These are phyloP conservation scores for Phytopythium litorale DNA, from an alignment of 352 stramenopile genomes.

Conservation along the genomic window DNA sequence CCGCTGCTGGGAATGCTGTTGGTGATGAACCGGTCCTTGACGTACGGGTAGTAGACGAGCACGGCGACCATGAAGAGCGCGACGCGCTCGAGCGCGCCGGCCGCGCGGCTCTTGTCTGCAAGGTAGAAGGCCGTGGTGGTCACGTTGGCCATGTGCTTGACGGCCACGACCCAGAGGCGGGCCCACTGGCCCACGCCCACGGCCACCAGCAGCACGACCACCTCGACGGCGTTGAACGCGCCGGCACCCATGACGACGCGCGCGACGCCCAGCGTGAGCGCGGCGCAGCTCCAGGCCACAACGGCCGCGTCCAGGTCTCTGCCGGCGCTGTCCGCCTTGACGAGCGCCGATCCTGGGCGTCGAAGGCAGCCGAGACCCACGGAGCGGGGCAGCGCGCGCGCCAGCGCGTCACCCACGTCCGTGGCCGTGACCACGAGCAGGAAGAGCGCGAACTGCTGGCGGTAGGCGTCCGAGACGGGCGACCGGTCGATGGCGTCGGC, in stretches of 20 bases:
- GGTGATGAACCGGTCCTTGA: constrained; percentile 30
- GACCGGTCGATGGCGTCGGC: constrained; percentile 39
- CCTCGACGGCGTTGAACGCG: constrained; percentile 26
- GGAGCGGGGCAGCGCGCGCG: constrained; percentile 16
- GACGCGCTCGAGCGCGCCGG: constrained; percentile 41
- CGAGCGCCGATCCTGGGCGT: background rate
- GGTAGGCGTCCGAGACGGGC: constrained; percentile 22
- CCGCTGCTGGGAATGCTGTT: constrained; percentile 10
- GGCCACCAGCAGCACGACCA: constrained; percentile 35
- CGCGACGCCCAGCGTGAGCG: constrained; percentile 30
- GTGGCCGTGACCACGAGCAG: constrained; percentile 39
- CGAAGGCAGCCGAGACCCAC: constrained; percentile 11
- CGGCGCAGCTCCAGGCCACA: constrained; percentile 27
- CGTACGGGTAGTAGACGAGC: constrained; percentile 48
- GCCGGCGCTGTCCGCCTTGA: constrained; percentile 20
- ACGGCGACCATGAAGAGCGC: constrained; percentile 38
- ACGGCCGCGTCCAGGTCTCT: constrained; percentile 27
- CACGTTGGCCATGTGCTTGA: constrained; percentile 42
- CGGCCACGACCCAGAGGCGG: constrained; percentile 26
- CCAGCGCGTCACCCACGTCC: constrained; percentile 30
- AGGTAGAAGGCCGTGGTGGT: constrained; percentile 45
- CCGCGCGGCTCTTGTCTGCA: constrained; percentile 17
- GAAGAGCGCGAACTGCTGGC: constrained; percentile 43
- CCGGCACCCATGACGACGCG: constrained; percentile 15
- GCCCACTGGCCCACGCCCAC: constrained; percentile 38